Percentiles rank a stretch among this genome's conserved stretches.
phyloP scores from a whole-genome alignment of 2,329 filamentous ascomycete species.

The Colletotrichum sansevieriae region DNA sequence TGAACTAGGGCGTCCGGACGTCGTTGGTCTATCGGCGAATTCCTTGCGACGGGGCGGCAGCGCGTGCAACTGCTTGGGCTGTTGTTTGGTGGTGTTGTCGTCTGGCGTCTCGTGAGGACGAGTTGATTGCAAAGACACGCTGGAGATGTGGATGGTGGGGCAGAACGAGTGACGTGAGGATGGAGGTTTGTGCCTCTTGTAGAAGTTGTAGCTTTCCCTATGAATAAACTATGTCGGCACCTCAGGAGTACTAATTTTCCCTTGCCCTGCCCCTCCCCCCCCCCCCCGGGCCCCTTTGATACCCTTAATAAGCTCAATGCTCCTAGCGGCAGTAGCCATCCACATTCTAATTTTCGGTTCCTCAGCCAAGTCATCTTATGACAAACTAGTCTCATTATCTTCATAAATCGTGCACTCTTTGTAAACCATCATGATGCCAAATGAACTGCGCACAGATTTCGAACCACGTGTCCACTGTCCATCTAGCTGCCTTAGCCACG shows the following conservation, averaged over 20 bases:
- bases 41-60: not conserved
- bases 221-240: not conserved
- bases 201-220: constrained; percentile 8
- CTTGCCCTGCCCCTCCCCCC: no score
- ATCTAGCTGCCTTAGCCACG: not conserved
- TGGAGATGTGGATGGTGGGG: constrained; percentile 31
- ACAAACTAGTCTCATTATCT: no score
- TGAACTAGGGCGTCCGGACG: not conserved
- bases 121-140: constrained; percentile 22
- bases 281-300: not conserved
- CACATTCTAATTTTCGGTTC: no score
- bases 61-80: not conserved
- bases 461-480: no score
- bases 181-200: constrained; percentile 6
- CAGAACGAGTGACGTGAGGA: constrained; percentile 25
- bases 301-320: not conserved
- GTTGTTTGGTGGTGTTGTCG: constrained; percentile 15
- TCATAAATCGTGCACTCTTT: no score
- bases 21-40: not conserved
- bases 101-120: constrained; percentile 1
- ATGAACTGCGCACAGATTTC: no score
- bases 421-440: no score
- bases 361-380: no score
- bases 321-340: no score
- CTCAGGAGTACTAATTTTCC: constrained; percentile 4